A percentile compares a stretch with the other conserved stretches of the same genome.
phyloP scores from a whole-genome alignment of 495 filamentous ascomycete genomes.

The Aspergillus baeticus region DNA sequence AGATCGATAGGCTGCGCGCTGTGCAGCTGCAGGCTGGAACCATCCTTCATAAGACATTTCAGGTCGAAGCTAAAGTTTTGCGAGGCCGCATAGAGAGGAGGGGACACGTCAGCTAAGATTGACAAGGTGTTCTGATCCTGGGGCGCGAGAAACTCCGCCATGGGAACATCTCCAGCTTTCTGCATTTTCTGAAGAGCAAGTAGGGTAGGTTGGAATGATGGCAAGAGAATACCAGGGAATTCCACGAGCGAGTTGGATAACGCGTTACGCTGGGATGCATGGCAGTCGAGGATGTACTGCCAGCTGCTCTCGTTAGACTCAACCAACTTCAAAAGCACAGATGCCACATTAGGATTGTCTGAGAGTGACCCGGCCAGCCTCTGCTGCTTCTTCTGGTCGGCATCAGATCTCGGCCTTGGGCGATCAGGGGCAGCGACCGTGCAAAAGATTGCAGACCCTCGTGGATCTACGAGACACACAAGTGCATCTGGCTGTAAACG shows the following conservation, averaged over 20 bases:
- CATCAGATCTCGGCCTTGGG: conserved; percentile 8
- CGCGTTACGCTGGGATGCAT: not conserved
- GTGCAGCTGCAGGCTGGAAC: conserved; percentile 27
- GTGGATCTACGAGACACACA: conserved; percentile 54
- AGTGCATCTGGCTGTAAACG: conserved; percentile 56
- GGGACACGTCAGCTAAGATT: conserved; percentile 30
- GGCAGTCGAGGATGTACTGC: conserved; percentile 28
- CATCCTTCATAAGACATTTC: conserved; percentile 41
- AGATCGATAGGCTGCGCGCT: conserved; percentile 38
- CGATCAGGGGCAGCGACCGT: conserved; percentile 42
- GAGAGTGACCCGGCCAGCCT: not conserved
- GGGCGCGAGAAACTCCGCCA: conserved; percentile 56
- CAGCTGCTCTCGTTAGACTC: conserved; percentile 21
- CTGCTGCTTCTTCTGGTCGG: not conserved
- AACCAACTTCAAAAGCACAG: not conserved
- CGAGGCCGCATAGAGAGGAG: conserved; percentile 53
- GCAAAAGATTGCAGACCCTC: conserved; percentile 53
- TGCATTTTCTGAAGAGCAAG: conserved; percentile 62
- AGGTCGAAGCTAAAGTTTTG: conserved; percentile 55
- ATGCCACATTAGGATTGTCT: not conserved
- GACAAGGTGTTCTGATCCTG: not conserved
- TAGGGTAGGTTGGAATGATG: conserved; percentile 65
- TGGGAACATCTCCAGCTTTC: conserved; percentile 51
- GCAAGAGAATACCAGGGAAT: conserved; percentile 68
- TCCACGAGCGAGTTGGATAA: conserved; percentile 54